Evolutionary conservation across 345 rosid species (phyloP).

Genomic region (Corchorus capsularis): DNA sequence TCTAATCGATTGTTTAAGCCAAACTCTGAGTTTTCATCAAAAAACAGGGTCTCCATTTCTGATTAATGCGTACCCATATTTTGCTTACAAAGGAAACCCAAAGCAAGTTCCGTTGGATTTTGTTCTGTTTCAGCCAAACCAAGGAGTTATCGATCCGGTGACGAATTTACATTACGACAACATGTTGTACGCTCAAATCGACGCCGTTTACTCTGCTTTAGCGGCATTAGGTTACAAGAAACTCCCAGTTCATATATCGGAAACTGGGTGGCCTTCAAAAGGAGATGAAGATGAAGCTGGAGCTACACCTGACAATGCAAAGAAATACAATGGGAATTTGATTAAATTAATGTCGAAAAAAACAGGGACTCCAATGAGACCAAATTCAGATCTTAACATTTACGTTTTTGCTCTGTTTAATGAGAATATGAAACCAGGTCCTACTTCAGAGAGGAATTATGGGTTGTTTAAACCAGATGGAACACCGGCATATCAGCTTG

Average conservation of each 20-base stretch:
- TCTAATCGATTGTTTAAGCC: constrained; percentile 46
- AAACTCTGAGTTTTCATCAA: constrained; percentile 64
- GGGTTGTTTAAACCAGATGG: constrained; percentile 93
- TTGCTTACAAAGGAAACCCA: constrained; percentile 86
- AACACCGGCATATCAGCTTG: constrained; percentile 67
- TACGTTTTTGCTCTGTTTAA: constrained; percentile 88
- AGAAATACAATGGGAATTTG: constrained; percentile 82
- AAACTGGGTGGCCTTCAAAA: constrained; percentile 98
- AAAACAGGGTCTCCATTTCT: constrained; percentile 74
- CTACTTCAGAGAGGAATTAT: constrained; percentile 92
- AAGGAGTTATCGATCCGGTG: constrained; percentile 65
- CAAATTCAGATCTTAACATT: constrained; percentile 55
- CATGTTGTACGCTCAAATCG: constrained; percentile 94
- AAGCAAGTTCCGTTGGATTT: constrained; percentile 72
- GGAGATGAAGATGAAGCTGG: constrained; percentile 89
- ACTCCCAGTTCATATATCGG: constrained; percentile 70
- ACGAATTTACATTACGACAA: constrained; percentile 77
- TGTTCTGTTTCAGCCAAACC: constrained; percentile 74
- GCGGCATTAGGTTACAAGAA: constrained; percentile 65
- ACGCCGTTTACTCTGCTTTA: constrained; percentile 78
- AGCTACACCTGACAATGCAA: constrained; percentile 79
- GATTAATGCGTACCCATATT: constrained; percentile 92
- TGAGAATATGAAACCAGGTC: constrained; percentile 96
- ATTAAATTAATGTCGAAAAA: constrained; percentile 59
- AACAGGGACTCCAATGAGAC: constrained; percentile 80